Base-by-base conservation (phyloP, 257 asterid species). In the Haberlea rhodopensis region DNA sequence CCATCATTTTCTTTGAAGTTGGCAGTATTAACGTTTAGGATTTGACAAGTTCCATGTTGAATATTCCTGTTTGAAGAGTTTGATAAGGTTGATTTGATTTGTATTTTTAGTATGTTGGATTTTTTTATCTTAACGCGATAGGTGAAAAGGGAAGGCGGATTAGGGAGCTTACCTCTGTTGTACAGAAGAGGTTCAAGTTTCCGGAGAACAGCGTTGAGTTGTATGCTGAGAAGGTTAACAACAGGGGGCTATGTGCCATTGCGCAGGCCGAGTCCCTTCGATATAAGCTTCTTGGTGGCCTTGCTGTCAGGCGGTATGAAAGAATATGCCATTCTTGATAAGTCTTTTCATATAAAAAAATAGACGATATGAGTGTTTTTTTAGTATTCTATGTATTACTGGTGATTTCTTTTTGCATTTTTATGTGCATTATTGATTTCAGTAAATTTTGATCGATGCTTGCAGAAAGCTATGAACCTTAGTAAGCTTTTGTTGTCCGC, bases 181-280 rank as follows among this genome's bases (percentile, higher is more conserved):
- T n/a, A n/a, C n/a, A n/a, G n/a, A n/a, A n/a, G n/a, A n/a, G n/a
- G n/a, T n/a, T n/a, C n/a, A n/a, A n/a, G n/a, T n/a, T n/a, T n/a
- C n/a, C n/a, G n/a, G 77, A 80, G 69, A 77, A 77, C 73, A 84
- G 83, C 18, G 84, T 79, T 13, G 86, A 84, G 64, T 46, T 85
- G 72, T 80, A 85, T 67, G 87, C 79, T 0, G 85, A 82, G 75
- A 78, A 75, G 75, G 89, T 83, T 25, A 66, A 66, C 76, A 80
- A 78, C 68, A 74, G 81, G 72, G 84, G 86, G 5, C 86, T 83
- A 11, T n/a, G n/a, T n/a, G n/a, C n/a, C n/a, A n/a, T n/a, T n/a
- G n/a, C n/a, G n/a, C n/a, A n/a, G n/a, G n/a, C n/a, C n/a, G n/a
- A n/a, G n/a, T n/a, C n/a, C n/a, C n/a, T n/a, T n/a, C n/a, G n/a